Evolutionary conservation across 108 stramenopile genomes (phyloP).

Genomic region (Aurantiochytrium sp.): DNA sequence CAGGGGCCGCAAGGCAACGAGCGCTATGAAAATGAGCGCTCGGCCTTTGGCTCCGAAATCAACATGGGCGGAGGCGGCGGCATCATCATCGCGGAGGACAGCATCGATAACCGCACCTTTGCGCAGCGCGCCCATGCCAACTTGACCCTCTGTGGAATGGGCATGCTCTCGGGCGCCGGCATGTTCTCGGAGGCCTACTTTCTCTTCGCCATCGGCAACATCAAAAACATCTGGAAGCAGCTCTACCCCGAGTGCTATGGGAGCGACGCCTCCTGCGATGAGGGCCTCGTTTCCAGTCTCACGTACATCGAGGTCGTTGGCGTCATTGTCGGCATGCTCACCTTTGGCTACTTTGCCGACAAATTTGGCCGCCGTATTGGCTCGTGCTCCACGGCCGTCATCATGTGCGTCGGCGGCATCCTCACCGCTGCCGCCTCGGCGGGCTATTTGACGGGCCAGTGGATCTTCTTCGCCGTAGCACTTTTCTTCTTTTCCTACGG

Average conservation of each 20-base stretch:
- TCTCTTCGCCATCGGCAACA: slow-evolving; percentile 29
- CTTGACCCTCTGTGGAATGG: neutral
- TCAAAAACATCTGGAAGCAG: slow-evolving; percentile 5
- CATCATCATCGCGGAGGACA: neutral
- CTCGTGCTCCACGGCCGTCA: neutral
- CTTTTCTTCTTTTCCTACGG: slow-evolving; percentile 45
- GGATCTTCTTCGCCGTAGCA: neutral
- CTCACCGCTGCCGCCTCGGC: neutral
- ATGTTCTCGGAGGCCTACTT: slow-evolving; percentile 23
- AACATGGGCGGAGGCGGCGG: slow-evolving; percentile 30
- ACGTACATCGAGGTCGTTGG: slow-evolving; percentile 26
- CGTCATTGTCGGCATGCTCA: slow-evolving; percentile 8
- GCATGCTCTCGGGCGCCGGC: neutral
- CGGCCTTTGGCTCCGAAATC: neutral
- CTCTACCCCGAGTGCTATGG: slow-evolving; percentile 11
- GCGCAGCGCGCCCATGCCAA: neutral
- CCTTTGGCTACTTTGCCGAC: slow-evolving; percentile 20
- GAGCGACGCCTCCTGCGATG: neutral
- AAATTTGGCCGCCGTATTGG: neutral
- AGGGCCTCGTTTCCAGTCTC: neutral
- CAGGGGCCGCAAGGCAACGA: too few relatives aligned
- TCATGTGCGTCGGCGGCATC: neutral
- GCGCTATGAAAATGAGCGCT: neutral
- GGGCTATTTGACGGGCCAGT: neutral
- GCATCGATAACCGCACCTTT: neutral